Evolutionary conservation across 2,329 filamentous ascomycete species (phyloP).

Genomic region (Alternaria longipes): DNA sequence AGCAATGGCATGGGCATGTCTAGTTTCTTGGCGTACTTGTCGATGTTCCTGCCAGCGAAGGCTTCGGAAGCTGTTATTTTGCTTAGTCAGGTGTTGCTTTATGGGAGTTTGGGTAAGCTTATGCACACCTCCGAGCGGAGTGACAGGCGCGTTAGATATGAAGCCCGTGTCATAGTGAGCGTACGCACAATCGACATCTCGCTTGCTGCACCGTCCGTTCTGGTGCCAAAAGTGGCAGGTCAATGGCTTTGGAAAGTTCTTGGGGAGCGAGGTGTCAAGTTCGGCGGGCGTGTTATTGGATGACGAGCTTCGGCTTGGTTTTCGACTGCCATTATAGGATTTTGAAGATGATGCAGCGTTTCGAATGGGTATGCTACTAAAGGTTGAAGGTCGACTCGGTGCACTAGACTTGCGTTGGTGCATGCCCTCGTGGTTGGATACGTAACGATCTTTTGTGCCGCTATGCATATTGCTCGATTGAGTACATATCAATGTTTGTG

Average conservation of each 20-base stretch:
- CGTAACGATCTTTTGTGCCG: neutral
- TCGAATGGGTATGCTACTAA: neutral
- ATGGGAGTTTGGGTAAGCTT: neutral
- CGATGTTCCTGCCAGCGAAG: neutral
- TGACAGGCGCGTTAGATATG: neutral
- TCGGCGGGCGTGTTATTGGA: neutral
- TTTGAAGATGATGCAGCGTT: neutral
- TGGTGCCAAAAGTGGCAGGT: conserved; percentile 23
- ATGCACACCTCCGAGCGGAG: neutral
- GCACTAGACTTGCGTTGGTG: neutral
- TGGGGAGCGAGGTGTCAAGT: conserved; percentile 7
- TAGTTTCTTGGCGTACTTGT: neutral
- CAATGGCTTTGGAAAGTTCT: conserved; percentile 16
- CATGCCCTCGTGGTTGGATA: neutral
- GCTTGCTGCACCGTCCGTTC: conserved; percentile 15
- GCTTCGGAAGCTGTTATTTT: neutral
- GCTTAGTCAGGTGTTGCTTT: neutral
- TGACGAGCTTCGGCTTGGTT: neutral
- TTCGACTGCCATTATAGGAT: neutral
- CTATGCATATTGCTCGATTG: neutral
- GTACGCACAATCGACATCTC: conserved; percentile 13
- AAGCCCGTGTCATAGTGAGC: conserved; percentile 12
- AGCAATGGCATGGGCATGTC: neutral
- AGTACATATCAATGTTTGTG: neutral
- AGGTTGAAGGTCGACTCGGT: neutral